phyloP scores from a whole-genome alignment of 805 yeast species.

The Myxozyma neotropica region DNA sequence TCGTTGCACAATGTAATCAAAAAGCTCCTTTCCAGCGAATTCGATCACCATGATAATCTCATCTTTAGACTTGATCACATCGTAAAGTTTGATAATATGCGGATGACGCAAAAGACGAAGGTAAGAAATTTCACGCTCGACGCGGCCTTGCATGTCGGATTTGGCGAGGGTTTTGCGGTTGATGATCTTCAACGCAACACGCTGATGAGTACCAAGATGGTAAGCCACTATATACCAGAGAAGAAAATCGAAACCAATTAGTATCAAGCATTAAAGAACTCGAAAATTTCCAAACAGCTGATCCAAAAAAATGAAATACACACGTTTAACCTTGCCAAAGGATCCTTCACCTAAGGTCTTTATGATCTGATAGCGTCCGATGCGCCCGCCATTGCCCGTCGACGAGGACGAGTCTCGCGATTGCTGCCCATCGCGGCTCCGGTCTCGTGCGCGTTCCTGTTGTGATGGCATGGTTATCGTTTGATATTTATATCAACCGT shows the following conservation, averaged over 20 bases:
- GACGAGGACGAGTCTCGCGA: constrained; percentile 5
- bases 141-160: constrained; percentile 94
- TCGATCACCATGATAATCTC: constrained; percentile 98
- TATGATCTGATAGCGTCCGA: constrained; percentile 91
- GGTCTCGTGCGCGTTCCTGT: constrained; percentile 9
- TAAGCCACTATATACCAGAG: constrained; percentile 43
- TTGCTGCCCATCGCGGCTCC: constrained; percentile 2
- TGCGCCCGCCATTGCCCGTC: constrained; percentile 44
- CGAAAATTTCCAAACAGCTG: neutral
- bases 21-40: constrained; percentile 93
- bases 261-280: neutral
- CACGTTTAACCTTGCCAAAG: constrained; percentile 92
- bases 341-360: constrained; percentile 96
- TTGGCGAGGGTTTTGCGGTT: constrained; percentile 90
- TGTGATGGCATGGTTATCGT: constrained; percentile 9
- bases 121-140: constrained; percentile 92
- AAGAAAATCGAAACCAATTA: neutral
- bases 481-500: neutral
- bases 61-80: constrained; percentile 91
- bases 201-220: constrained; percentile 86
- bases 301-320: constrained; percentile 45
- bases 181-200: constrained; percentile 90
- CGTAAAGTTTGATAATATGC: constrained; percentile 92
- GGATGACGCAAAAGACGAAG: constrained; percentile 88
- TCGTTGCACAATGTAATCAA: constrained; percentile 91